Conservation (phyloP, 2,329 filamentous ascomycete genomes). For the Aspergillus tamarii region DNA sequence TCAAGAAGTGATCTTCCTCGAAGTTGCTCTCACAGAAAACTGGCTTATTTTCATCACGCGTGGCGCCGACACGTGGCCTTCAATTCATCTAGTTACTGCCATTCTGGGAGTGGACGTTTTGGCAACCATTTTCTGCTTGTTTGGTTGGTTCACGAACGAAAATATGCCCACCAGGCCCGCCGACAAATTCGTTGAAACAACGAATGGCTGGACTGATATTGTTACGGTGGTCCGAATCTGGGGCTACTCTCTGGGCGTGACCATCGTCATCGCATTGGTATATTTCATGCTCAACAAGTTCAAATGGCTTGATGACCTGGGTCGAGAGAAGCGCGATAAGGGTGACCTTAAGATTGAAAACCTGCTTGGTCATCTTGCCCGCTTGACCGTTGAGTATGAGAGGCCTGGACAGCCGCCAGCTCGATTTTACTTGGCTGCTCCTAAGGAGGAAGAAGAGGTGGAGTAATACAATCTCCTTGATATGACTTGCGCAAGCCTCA, state of each 20-base stretch:
- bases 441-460: slow-evolving; percentile 50
- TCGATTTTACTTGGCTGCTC: slow-evolving; percentile 45
- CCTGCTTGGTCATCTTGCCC: slow-evolving; percentile 52
- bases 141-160: slow-evolving; percentile 71
- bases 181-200: slow-evolving; percentile 37
- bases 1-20: slow-evolving; percentile 81
- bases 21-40: slow-evolving; percentile 90
- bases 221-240: slow-evolving; percentile 56
- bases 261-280: slow-evolving; percentile 55
- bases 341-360: slow-evolving; percentile 56
- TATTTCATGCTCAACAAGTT: slow-evolving; percentile 53
- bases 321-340: slow-evolving; percentile 50
- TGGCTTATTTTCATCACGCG: slow-evolving; percentile 97
- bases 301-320: slow-evolving; percentile 50
- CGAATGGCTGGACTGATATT: slow-evolving; percentile 62
- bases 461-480: slow-evolving; percentile 31
- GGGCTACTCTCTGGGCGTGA: slow-evolving; percentile 55
- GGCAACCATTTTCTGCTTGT: slow-evolving; percentile 74
- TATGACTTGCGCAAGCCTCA: background rate
- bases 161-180: slow-evolving; percentile 37
- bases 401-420: slow-evolving; percentile 48
- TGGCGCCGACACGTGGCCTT: slow-evolving; percentile 73
- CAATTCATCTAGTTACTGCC: slow-evolving; percentile 70
- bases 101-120: slow-evolving; percentile 73
- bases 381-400: slow-evolving; percentile 55